Percentiles rank a stretch among this genome's conserved stretches.
Evolutionary conservation across 768 basidiomycete species (phyloP).

Genomic region (Macrocybe gigantea): DNA sequence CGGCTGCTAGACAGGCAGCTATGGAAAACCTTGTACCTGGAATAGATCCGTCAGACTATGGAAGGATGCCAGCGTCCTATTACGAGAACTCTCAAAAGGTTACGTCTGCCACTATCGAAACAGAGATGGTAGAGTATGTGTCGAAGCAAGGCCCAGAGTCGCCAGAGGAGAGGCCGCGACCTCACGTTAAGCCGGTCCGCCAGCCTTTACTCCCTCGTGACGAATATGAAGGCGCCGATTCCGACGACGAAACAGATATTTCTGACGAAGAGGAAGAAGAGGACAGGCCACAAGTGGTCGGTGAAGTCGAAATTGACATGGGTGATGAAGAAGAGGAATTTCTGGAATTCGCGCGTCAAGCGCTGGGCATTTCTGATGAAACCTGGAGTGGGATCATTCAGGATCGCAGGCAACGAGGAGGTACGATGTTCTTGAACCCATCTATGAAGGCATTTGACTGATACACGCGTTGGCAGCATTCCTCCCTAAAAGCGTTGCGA

Average conservation of each 20-base stretch:
- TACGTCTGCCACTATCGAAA: slow-evolving; percentile 32
- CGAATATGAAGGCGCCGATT: slow-evolving; percentile 88
- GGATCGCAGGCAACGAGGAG: slow-evolving; percentile 75
- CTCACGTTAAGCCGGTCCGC: slow-evolving; percentile 47
- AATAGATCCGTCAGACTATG: slow-evolving; percentile 81
- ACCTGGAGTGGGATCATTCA: slow-evolving; percentile 85
- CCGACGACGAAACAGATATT: slow-evolving; percentile 81
- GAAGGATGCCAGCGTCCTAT: slow-evolving; percentile 73
- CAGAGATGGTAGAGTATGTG: slow-evolving; percentile 7
- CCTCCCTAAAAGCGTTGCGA: slow-evolving; percentile 38
- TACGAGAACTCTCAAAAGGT: slow-evolving; percentile 66
- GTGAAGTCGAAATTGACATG: slow-evolving; percentile 88
- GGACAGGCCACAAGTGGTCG: slow-evolving; percentile 77
- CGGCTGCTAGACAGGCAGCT: slow-evolving; percentile 47
- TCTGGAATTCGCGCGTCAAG: slow-evolving; percentile 88
- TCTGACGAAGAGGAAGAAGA: slow-evolving; percentile 67
- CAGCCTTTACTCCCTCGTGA: slow-evolving; percentile 78
- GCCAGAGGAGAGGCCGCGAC: slow-evolving; percentile 9
- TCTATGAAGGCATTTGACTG: neutral
- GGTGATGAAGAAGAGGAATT: slow-evolving; percentile 92
- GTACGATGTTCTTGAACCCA: slow-evolving; percentile 37
- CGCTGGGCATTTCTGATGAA: slow-evolving; percentile 82
- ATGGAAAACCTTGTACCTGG: slow-evolving; percentile 81
- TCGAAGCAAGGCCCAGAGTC: neutral
- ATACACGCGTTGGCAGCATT: slow-evolving; percentile 37